Evolutionary conservation across 1,284 basidiomycete genomes (phyloP).

Genomic region (Cystobasidium slooffiae): DNA sequence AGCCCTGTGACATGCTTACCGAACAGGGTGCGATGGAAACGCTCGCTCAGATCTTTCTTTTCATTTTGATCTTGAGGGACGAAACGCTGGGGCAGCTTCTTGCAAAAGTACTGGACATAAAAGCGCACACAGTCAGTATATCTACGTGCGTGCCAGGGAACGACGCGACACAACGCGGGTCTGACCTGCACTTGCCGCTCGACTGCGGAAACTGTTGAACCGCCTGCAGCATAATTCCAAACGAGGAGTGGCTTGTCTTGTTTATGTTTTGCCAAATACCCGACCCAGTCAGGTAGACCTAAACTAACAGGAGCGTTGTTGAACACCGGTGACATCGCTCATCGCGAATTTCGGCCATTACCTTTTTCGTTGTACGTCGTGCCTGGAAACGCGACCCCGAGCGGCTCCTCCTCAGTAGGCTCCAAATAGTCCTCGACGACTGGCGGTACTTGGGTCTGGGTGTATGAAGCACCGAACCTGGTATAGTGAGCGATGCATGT

Average conservation of each 20-base stretch:
- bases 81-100: not conserved
- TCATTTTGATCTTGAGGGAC: not conserved
- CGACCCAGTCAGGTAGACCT: slow-evolving; percentile 30
- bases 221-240: slow-evolving; percentile 19
- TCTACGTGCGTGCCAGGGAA: not conserved
- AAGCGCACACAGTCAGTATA: not conserved
- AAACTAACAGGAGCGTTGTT: not conserved
- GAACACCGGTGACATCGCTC: too few relatives aligned
- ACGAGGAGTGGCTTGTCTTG: slow-evolving; percentile 20
- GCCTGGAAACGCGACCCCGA: too few relatives aligned
- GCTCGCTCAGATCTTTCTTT: not conserved
- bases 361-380: too few relatives aligned
- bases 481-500: too few relatives aligned
- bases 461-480: too few relatives aligned
- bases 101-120: not conserved
- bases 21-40: not conserved
- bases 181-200: slow-evolving; percentile 4
- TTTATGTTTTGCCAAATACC: slow-evolving; percentile 2
- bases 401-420: too few relatives aligned
- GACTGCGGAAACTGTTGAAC: slow-evolving; percentile 4
- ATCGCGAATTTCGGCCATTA: too few relatives aligned
- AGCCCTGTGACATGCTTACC: not conserved
- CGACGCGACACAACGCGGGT: not conserved
- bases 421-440: too few relatives aligned
- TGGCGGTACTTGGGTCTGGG: too few relatives aligned